Conservation (phyloP, 2,329 filamentous ascomycete genomes). For the Cercospora citrullina region DNA sequence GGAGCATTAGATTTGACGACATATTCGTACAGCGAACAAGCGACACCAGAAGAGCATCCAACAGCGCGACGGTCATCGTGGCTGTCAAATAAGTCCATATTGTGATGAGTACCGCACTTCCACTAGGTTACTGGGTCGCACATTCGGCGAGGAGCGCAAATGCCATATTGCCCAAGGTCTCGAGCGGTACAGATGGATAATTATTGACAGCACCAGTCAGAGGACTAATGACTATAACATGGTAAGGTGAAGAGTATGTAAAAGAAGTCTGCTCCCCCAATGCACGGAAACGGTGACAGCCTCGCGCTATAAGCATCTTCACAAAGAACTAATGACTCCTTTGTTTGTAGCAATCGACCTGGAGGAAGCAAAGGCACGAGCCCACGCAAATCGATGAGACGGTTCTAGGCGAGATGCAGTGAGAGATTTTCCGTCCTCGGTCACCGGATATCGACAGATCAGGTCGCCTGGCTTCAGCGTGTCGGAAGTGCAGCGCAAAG, state of each 20-base stretch:
- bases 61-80: neutral
- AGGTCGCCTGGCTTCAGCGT: too few species aligned
- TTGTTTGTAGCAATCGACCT: neutral
- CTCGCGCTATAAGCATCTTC: neutral
- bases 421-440: too few species aligned
- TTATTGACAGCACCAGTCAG: neutral
- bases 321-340: neutral
- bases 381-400: neutral
- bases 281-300: neutral
- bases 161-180: neutral
- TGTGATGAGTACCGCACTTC: neutral
- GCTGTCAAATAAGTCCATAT: neutral
- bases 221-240: neutral
- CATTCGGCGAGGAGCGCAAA: neutral
- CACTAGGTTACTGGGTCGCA: neutral
- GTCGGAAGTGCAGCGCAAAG: too few species aligned
- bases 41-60: neutral
- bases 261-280: neutral
- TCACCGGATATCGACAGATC: too few species aligned
- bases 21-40: neutral
- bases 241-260: neutral
- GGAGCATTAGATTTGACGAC: neutral
- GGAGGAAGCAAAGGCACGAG: neutral
- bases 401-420: neutral
- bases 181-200: neutral